Evolutionary conservation across 2,329 filamentous ascomycete species (phyloP).

Genomic region (Sclerotinia borealis): DNA sequence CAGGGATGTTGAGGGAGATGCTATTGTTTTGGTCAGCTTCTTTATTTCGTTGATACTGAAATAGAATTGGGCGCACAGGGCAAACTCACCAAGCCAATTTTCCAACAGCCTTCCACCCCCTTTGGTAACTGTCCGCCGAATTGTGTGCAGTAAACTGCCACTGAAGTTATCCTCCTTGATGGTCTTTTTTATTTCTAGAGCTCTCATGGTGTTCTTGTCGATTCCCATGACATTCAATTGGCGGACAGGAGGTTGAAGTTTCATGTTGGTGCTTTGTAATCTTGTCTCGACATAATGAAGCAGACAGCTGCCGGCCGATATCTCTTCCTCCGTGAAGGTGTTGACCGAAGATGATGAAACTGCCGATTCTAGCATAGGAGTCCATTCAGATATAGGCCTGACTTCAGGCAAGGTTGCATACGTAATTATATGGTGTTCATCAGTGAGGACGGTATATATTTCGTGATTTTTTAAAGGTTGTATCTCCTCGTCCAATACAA

Average conservation of each 20-base stretch:
- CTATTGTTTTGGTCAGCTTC: constrained; percentile 32
- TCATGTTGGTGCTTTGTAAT: constrained; percentile 70
- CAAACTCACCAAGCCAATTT: constrained; percentile 65
- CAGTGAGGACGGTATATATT: constrained; percentile 62
- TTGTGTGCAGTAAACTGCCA: constrained; percentile 84
- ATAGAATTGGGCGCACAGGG: background rate
- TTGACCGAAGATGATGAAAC: constrained; percentile 47
- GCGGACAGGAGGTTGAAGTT: constrained; percentile 74
- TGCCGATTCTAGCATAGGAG: constrained; percentile 67
- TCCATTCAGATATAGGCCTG: constrained; percentile 52
- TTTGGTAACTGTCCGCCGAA: constrained; percentile 84
- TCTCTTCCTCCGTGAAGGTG: constrained; percentile 62
- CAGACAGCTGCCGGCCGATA: constrained; percentile 71
- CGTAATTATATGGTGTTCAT: constrained; percentile 71
- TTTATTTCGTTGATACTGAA: background rate
- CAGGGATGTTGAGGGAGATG: constrained; percentile 82
- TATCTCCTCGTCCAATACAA: constrained; percentile 66
- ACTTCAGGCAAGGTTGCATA: constrained; percentile 49
- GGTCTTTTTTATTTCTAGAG: constrained; percentile 83
- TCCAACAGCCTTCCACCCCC: constrained; percentile 80
- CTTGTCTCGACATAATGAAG: constrained; percentile 78
- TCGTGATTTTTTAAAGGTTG: constrained; percentile 52
- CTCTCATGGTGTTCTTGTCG: constrained; percentile 84
- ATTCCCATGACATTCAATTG: constrained; percentile 81
- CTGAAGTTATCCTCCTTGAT: constrained; percentile 71